Evolutionary conservation across 2,329 filamentous ascomycete genomes (phyloP), one percentile per base, ranked within the genome.

Genomic region (Beauveria bassiana): DNA sequence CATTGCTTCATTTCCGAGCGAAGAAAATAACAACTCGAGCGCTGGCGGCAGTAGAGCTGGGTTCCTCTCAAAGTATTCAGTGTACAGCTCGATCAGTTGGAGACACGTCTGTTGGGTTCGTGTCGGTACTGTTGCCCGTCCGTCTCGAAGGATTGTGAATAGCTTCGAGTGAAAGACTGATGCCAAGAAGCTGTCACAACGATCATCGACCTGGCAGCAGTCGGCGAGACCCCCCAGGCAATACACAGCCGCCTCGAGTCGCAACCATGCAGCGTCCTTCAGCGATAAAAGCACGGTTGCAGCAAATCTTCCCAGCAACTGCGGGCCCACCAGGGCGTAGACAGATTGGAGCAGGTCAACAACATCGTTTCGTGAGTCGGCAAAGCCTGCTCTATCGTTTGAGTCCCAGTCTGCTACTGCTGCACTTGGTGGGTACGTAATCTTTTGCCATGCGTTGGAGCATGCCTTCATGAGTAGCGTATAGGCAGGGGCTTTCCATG

Each of bases 311-410:
- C 78, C 76, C 46, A 89, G 76, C 12, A 89, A 72, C 42, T 78
- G 73, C 26, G 80, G 75, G 0, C 84, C 85, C 47, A 82, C 79
- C 18, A 88, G 73, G 3, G 86, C 79, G 66, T 87, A 93, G 3
- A 87, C 83, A 2, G 88, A 86, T 66, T 91, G 85, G 31, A 95
- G 78, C 56, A 95, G 81, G 70, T 96, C 90, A 56, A 84, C 81
- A n/a, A 93, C 86, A 68, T 96, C 91, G 66, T 89, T 86, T 34
- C 91, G 82, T 53, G 90, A 90, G 62, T 89, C 86, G 57, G 81
- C 79, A 72, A 93, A 93, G 0, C 81, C 85, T 56, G 82, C 80
- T 45, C 84, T 83, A 40, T 90, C 86, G 26, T 84, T 83, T 5
- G 85, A 85, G 64, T 90, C 88, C 90, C 90, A 93, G 0, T 79